Conservation (phyloP, 257 asterid species). For the Solanum acaule region DNA sequence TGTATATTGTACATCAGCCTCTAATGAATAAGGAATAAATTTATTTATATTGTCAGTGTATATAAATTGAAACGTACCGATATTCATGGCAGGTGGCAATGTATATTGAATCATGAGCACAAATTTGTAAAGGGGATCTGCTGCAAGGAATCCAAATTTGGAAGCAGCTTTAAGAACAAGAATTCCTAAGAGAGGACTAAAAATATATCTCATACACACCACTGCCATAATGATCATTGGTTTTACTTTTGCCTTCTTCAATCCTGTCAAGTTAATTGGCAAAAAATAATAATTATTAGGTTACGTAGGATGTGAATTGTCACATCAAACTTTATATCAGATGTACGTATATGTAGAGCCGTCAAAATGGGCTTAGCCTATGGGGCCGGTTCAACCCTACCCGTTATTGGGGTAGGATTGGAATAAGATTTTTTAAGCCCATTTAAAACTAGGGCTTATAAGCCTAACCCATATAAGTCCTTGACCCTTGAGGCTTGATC, state of each 20-base stretch:
- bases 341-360: too few relatives aligned
- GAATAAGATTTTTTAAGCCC: too few relatives aligned
- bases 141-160: slow-evolving; percentile 54
- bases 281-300: background rate
- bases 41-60: too few relatives aligned
- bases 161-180: slow-evolving; percentile 49
- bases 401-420: too few relatives aligned
- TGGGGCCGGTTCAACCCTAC: too few relatives aligned
- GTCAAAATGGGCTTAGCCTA: too few relatives aligned
- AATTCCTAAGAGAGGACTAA: slow-evolving; percentile 63
- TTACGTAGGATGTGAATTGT: background rate
- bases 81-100: slow-evolving; percentile 85
- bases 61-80: slow-evolving; percentile 26
- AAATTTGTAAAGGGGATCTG: slow-evolving; percentile 75
- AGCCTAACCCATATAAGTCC: too few relatives aligned
- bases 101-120: slow-evolving; percentile 74
- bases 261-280: slow-evolving; percentile 25
- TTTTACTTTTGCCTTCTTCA: slow-evolving; percentile 44
- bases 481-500: too few relatives aligned
- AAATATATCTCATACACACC: slow-evolving; percentile 44
- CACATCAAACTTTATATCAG: fast-evolving
- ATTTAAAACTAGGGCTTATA: too few relatives aligned
- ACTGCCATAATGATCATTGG: slow-evolving; percentile 30
- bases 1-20: too few relatives aligned
- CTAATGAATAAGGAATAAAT: too few relatives aligned